Evolutionary conservation across 768 basidiomycete genomes (phyloP), one percentile per base, ranked within the genome.

Genomic region (Pleurotus eryngii): DNA sequence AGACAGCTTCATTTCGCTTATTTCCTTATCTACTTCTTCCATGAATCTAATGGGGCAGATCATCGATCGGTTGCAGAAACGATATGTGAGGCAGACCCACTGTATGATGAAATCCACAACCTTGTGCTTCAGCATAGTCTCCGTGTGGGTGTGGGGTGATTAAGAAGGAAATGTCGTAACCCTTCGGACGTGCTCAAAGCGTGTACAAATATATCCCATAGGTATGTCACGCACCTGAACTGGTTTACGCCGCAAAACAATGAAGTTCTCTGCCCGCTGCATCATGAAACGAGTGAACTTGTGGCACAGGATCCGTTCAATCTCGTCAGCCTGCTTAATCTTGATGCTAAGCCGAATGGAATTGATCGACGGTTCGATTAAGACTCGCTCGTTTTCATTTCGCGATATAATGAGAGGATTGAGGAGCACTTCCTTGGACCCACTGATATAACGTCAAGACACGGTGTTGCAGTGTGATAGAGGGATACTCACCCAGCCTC

Each of bases 51-150:
- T 18, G 4, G 38, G 38, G 38, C 14, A 42, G 24, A 64, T 38
- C 62, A 57, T 38, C 49, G 30, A 15, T 7, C 39, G 24, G 27
- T 8, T 39, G 27, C 39, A 43, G 39, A 65, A 24, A 51, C 14
- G 4, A 49, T 57, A 48, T 55, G 26, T 4, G 9, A 46, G 49
- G 43, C 11, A 12, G 9, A 75, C 87, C 48, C 61, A 96, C 92
- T 98, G 94, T 63, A 98, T 97, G 75, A 99, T 97, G 73, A 99
- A 99, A 75, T 99, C 97, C 38, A 99, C 97, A 53, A 99, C 90
- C 78, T 98, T 98, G 75, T 99, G 97, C 76, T 98, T 99, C 63
- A 98, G 80, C 97, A 99, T 98, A 8, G 92, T 95, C 72, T 98
- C 96, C 30, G 95, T 83, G 70, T 99, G 95, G 51, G 89, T 87